These are phyloP conservation scores for Fraxinus greggii DNA, from an alignment of 305 asterid species.

Conservation along the genomic window DNA sequence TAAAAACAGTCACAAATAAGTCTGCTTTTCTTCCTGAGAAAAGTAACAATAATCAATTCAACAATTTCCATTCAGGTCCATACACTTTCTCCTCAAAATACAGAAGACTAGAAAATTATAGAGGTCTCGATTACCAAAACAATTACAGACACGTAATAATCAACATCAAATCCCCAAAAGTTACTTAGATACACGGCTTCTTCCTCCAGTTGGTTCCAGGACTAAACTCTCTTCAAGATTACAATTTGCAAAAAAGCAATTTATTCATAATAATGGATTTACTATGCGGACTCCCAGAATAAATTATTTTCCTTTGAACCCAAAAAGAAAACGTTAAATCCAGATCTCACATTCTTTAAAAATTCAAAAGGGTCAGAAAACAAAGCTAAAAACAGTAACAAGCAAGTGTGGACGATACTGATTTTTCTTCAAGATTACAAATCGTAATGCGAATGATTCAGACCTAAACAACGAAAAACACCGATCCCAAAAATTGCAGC, in stretches of 20 bases:
- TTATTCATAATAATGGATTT: background rate
- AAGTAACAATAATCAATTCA: constrained; percentile 19
- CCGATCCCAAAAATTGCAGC: constrained; percentile 40
- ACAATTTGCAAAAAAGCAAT: background rate
- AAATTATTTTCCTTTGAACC: background rate
- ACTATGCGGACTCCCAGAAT: background rate
- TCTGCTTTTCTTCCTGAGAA: constrained; percentile 29
- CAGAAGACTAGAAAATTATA: background rate
- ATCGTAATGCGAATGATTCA: background rate
- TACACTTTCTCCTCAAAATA: background rate
- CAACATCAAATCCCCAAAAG: constrained; percentile 8
- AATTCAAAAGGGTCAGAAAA: constrained; percentile 12
- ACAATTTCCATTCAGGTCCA: background rate
- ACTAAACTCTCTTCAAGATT: background rate
- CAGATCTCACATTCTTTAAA: background rate
- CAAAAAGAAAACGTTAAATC: background rate
- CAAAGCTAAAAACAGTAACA: background rate
- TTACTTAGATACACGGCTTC: constrained; percentile 9
- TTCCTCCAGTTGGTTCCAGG: background rate
- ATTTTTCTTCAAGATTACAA: background rate
- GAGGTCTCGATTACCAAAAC: background rate
- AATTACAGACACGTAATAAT: background rate
- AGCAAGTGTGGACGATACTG: background rate
- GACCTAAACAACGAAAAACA: constrained; percentile 11
- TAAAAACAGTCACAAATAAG: constrained; percentile 10